Percentiles rank a stretch among this genome's conserved stretches.
These are phyloP conservation scores for Cytidiella melzeri DNA, from an alignment of 768 basidiomycete species.

Conservation along the genomic window DNA sequence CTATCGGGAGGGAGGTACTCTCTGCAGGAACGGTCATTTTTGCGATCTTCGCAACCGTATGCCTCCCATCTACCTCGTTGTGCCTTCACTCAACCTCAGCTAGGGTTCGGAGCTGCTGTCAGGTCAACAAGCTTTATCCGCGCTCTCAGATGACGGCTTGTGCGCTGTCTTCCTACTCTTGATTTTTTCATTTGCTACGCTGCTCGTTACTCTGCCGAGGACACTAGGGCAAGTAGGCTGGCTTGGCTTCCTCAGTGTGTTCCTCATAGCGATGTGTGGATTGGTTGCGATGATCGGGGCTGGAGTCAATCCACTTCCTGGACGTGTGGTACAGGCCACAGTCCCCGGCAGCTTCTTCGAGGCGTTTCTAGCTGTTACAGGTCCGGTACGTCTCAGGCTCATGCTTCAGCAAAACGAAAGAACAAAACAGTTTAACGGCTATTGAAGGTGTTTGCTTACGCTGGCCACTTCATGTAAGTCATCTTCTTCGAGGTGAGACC, in stretches of 20 bases:
- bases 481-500: background rate
- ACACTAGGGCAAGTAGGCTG: conserved; percentile 41
- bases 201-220: conserved; percentile 40
- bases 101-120: conserved; percentile 45
- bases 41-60: conserved; percentile 34
- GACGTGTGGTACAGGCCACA: conserved; percentile 32
- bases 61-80: background rate
- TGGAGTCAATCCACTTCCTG: conserved; percentile 38
- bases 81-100: background rate
- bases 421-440: no score
- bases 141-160: conserved; percentile 41
- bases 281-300: conserved; percentile 47
- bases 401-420: no score
- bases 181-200: conserved; percentile 39
- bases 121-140: conserved; percentile 46
- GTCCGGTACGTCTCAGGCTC: conserved; percentile 39
- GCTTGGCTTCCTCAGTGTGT: conserved; percentile 40
- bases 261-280: conserved; percentile 39
- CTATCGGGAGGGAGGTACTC: conserved; percentile 39
- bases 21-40: conserved; percentile 43
- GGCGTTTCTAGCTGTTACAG: conserved; percentile 47
- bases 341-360: conserved; percentile 37
- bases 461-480: conserved; percentile 47
- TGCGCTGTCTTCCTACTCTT: conserved; percentile 40
- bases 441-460: conserved; percentile 48